Evolutionary conservation across 257 asterid genomes (phyloP).

Genomic region (Cruciata laevipes): DNA sequence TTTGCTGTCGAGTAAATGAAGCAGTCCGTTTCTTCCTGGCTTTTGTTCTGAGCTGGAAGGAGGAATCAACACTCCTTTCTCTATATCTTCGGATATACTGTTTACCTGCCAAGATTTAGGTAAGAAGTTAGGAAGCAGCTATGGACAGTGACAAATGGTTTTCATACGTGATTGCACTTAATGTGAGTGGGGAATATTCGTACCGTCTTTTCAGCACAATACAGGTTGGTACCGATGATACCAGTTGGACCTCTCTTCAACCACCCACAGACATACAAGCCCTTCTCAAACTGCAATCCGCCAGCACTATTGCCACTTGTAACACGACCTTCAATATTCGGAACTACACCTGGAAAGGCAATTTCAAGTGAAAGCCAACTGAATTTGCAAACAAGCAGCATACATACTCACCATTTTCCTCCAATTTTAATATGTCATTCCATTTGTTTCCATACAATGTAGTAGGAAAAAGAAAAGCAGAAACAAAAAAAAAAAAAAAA

Average conservation of each 20-base stretch:
- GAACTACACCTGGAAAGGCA: slow-evolving; percentile 55
- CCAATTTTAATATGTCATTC: too few relatives aligned
- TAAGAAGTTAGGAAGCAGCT: not conserved
- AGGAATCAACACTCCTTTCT: slow-evolving; percentile 37
- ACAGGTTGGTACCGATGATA: slow-evolving; percentile 69
- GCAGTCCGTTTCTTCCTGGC: slow-evolving; percentile 66
- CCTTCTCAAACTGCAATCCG: slow-evolving; percentile 37
- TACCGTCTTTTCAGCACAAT: slow-evolving; percentile 88
- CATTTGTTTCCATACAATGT: not conserved
- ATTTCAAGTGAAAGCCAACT: not conserved
- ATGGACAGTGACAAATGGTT: not conserved
- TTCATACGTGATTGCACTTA: not conserved
- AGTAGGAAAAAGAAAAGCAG: not conserved
- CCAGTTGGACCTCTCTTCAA: slow-evolving; percentile 93
- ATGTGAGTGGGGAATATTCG: slow-evolving; percentile 16
- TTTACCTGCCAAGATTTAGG: slow-evolving; percentile 43
- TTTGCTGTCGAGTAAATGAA: slow-evolving; percentile 44
- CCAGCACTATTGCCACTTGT: slow-evolving; percentile 32
- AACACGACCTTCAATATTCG: slow-evolving; percentile 72
- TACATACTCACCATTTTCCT: not conserved
- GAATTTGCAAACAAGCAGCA: not conserved
- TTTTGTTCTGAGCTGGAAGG: slow-evolving; percentile 25
- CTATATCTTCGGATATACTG: slow-evolving; percentile 61
- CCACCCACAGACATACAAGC: slow-evolving; percentile 90
- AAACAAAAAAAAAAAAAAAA: too few relatives aligned